phyloP scores from a whole-genome alignment of 495 filamentous ascomycete species.

The Penicillium manginii region DNA sequence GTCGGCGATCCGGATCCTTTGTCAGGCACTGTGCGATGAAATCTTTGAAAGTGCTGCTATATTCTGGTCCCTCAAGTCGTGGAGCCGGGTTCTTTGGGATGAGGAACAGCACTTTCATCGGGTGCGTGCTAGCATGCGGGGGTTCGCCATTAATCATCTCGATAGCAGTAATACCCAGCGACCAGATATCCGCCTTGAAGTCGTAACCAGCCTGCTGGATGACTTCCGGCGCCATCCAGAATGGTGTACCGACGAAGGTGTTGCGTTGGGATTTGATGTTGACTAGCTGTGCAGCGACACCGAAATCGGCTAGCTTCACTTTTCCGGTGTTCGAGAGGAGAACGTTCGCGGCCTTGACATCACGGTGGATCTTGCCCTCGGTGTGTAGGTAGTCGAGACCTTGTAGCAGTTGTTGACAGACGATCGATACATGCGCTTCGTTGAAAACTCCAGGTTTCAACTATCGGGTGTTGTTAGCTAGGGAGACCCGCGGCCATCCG shows the following conservation, averaged over 20 bases:
- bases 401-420: slow-evolving; percentile 86
- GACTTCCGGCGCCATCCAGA: slow-evolving; percentile 99
- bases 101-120: slow-evolving; percentile 98
- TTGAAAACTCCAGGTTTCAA: slow-evolving; percentile 90
- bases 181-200: slow-evolving; percentile 98
- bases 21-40: slow-evolving; percentile 88
- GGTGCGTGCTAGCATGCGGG: slow-evolving; percentile 86
- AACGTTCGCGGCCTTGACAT: slow-evolving; percentile 96
- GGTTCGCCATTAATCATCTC: slow-evolving; percentile 93
- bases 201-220: slow-evolving; percentile 97
- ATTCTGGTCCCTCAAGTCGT: slow-evolving; percentile 78
- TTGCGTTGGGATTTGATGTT: slow-evolving; percentile 98
- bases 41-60: slow-evolving; percentile 90
- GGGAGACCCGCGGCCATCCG: neutral
- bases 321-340: slow-evolving; percentile 84
- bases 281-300: slow-evolving; percentile 93
- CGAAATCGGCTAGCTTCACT: slow-evolving; percentile 97
- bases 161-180: slow-evolving; percentile 92
- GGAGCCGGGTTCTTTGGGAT: slow-evolving; percentile 93
- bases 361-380: slow-evolving; percentile 95
- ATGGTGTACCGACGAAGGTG: slow-evolving; percentile 98
- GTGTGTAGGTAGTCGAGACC: slow-evolving; percentile 92
- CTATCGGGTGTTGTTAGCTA: slow-evolving; percentile 47
- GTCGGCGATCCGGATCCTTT: slow-evolving; percentile 83
- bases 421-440: slow-evolving; percentile 91